Evolutionary conservation across 2,329 filamentous ascomycete genomes (phyloP).

Genomic region (Apiospora sp.): DNA sequence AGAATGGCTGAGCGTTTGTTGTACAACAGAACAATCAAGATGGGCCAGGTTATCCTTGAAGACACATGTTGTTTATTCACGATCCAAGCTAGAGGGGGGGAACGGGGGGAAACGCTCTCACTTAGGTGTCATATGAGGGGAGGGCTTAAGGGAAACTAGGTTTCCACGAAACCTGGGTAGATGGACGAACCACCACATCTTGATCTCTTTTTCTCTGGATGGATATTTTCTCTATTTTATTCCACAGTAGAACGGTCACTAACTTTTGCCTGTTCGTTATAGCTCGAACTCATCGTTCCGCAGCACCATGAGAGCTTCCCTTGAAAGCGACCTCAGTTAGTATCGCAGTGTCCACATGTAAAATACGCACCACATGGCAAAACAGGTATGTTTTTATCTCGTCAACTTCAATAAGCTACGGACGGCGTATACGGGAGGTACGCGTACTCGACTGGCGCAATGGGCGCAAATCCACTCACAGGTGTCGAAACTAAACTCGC

Average conservation of each 20-base stretch:
- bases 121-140: background rate
- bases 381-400: background rate
- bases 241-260: background rate
- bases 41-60: background rate
- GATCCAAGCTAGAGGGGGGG: too few relatives aligned
- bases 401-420: background rate
- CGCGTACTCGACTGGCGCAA: background rate
- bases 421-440: background rate
- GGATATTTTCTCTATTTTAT: background rate
- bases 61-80: background rate
- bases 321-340: background rate
- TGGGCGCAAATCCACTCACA: background rate
- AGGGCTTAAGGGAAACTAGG: background rate
- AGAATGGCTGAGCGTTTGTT: background rate
- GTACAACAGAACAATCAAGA: background rate
- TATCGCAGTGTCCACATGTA: background rate
- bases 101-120: background rate
- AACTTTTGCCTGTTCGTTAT: background rate
- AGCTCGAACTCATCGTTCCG: too few relatives aligned
- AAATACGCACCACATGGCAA: background rate
- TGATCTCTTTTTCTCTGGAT: background rate
- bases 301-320: background rate
- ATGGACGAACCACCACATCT: background rate
- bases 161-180: background rate
- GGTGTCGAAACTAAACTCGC: background rate